phyloP scores from a whole-genome alignment of 768 basidiomycete genomes.

The Serendipita sp. region DNA sequence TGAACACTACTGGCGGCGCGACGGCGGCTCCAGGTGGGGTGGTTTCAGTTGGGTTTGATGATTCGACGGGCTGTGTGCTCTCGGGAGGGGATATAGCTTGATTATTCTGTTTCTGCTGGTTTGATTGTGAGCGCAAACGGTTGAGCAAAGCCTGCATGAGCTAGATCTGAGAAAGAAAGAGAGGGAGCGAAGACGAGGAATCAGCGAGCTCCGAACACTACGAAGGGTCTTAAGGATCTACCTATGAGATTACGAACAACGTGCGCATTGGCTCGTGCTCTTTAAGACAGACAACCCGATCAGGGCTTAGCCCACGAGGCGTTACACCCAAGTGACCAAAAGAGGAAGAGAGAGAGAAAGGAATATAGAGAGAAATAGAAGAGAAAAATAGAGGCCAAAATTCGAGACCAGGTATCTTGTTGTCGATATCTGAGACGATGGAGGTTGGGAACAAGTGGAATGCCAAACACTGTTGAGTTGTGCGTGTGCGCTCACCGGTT shows the following conservation, averaged over 20 bases:
- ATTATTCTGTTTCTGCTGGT: background rate
- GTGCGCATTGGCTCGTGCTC: background rate
- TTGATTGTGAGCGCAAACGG: slow-evolving; percentile 1
- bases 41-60: background rate
- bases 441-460: too few species aligned
- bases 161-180: background rate
- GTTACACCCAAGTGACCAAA: background rate
- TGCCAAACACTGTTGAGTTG: too few species aligned
- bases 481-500: too few species aligned
- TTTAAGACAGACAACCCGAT: background rate
- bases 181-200: too few species aligned
- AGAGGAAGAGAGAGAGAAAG: too few species aligned
- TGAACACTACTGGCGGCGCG: background rate
- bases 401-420: too few species aligned
- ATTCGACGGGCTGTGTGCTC: background rate
- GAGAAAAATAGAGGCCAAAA: too few species aligned
- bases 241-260: background rate
- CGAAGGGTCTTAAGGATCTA: background rate
- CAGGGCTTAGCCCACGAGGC: background rate
- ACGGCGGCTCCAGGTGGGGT: background rate
- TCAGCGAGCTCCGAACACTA: background rate
- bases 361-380: too few species aligned
- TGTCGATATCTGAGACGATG: too few species aligned
- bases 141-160: background rate
- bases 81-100: background rate